Base-by-base conservation (phyloP, 2,329 filamentous ascomycete genomes). In the Amylocarpus encephaloides region DNA sequence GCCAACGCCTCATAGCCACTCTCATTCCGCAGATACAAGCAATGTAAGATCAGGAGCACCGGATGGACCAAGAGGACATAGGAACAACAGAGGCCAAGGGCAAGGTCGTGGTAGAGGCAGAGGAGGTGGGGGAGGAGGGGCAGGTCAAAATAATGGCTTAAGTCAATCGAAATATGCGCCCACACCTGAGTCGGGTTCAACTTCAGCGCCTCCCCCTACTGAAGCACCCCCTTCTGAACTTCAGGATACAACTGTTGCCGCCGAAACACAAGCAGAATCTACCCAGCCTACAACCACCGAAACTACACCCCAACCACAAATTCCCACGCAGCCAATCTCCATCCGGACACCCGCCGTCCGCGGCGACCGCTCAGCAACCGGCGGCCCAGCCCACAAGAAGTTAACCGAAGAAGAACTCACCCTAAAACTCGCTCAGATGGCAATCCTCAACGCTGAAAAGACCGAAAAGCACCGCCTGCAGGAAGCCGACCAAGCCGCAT, bases 401-500 rank as follows among this genome's bases (percentile, higher is more conserved):
- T 73, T 85, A 40, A 85, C 80, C 1, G 82, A 85, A 61, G 78
- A 75, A 55, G 77, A 86, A 64, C 72, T 86, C 6, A 74, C 73
- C 3, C 76, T 75, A 41, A 79, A 79, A 53, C 77, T 86, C 52
- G 79, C 76, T 6, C 72, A 73, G 33, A 84, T 83, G 59, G 75
- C 75, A 54, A 73, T 82, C 57, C 78, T 82, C 50, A 84, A 83
- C 47, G 77, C 76, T 5, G 73, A 77, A 44, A 72, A 79, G 12
- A 73, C 74, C 7, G 80, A 78, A 7, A 79, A 79, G 0, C 80
- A 86, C 61, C 78, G 77, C 1, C 74, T 80, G 22, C 80, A 81
- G n/a, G 79, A 85, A 68, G 80, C 80, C n/a, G 83, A 86, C 57
- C 75, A 78, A 48, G 80, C 80, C 2, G 77, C 75, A 0, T 85